These are phyloP conservation scores for Mrakia gelida DNA, from an alignment of 768 basidiomycete species.

Conservation along the genomic window DNA sequence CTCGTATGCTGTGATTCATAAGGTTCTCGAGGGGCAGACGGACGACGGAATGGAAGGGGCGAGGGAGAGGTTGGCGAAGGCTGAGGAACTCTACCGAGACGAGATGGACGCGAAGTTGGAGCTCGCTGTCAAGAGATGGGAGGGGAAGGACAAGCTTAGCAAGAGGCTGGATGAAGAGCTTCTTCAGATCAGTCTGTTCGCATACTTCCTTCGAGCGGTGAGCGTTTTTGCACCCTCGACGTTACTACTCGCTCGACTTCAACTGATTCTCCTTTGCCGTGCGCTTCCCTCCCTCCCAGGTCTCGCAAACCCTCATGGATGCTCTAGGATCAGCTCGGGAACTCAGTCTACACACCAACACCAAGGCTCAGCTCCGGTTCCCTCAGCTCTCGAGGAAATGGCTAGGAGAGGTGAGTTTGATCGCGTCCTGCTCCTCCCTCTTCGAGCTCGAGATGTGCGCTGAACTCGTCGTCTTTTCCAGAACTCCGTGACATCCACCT, in stretches of 20 bases:
- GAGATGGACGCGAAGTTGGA: conserved; percentile 25
- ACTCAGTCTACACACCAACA: conserved; percentile 5
- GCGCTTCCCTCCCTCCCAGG: neutral
- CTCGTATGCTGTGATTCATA: conserved; percentile 22
- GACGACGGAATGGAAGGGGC: conserved; percentile 1
- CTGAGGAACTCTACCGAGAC: neutral
- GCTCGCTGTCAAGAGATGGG: conserved; percentile 22
- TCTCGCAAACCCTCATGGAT: conserved; percentile 15
- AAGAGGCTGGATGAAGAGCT: conserved; percentile 26
- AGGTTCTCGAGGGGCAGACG: conserved; percentile 13
- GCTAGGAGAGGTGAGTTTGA: conserved; percentile 11
- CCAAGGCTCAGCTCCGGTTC: neutral
- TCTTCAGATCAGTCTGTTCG: conserved; percentile 25
- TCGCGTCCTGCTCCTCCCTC: neutral
- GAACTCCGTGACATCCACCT: conserved; percentile 16
- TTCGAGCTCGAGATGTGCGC: neutral
- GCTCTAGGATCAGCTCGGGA: neutral
- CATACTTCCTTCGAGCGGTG: neutral
- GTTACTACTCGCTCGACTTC: neutral
- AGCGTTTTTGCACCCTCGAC: neutral
- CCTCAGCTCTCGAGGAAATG: conserved; percentile 21
- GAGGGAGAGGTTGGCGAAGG: neutral
- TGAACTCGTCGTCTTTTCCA: neutral
- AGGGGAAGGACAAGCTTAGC: neutral
- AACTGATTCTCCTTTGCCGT: too few species aligned